Percentiles rank a stretch among this genome's conserved stretches.
These are phyloP conservation scores for Saturnispora hagleri DNA, from an alignment of 805 yeast species.

Conservation along the genomic window DNA sequence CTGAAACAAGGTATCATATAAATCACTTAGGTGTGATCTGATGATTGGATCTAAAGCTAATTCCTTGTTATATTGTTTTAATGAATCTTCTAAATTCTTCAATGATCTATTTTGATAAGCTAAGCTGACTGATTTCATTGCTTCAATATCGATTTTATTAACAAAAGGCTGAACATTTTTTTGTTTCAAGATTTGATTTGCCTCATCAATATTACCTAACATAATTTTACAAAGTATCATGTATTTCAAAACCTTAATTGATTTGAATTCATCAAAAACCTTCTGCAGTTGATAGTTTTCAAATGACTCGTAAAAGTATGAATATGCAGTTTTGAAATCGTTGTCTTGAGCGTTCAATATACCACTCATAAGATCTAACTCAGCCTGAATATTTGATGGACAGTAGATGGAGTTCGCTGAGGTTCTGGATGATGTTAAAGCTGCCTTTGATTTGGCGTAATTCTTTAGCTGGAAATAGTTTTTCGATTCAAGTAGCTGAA, in stretches of 20 bases:
- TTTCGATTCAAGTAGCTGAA: conserved; percentile 83
- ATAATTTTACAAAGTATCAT: conserved; percentile 89
- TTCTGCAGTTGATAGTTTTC: conserved; percentile 64
- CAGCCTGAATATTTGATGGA: conserved; percentile 90
- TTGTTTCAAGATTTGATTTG: conserved; percentile 64
- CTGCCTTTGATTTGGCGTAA: conserved; percentile 82
- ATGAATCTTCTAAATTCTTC: conserved; percentile 81
- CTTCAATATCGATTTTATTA: conserved; percentile 81
- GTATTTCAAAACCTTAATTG: conserved; percentile 73
- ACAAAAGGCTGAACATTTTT: conserved; percentile 36
- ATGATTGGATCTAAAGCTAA: conserved; percentile 80
- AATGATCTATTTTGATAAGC: conserved; percentile 87
- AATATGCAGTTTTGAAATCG: conserved; percentile 92
- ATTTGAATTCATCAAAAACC: conserved; percentile 27
- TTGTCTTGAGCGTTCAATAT: conserved; percentile 92
- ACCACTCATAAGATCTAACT: conserved; percentile 91
- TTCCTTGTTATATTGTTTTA: conserved; percentile 61
- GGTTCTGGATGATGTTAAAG: conserved; percentile 90
- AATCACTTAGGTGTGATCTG: conserved; percentile 83
- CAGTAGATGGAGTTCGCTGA: conserved; percentile 96
- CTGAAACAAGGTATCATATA: conserved; percentile 87
- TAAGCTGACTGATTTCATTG: conserved; percentile 86
- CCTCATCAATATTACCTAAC: conserved; percentile 81
- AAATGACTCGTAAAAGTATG: conserved; percentile 91
- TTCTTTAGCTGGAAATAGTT: conserved; percentile 88